Conservation (phyloP, 1,139 yeast genomes). For the Taphrina populina region DNA sequence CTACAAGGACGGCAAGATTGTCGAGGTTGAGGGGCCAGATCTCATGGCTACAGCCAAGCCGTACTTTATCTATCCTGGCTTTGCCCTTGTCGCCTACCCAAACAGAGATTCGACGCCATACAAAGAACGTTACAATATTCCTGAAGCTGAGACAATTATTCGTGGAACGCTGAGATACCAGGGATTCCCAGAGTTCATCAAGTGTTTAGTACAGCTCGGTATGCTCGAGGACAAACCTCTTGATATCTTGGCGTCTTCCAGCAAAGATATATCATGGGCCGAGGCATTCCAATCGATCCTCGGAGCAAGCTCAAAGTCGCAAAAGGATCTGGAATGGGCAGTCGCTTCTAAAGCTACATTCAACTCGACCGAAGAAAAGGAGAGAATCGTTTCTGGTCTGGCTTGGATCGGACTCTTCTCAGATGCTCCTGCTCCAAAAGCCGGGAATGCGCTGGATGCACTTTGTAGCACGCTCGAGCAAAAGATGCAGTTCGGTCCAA, state of each 20-base stretch:
- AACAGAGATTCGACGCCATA: conserved; percentile 96
- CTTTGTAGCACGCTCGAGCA: conserved; percentile 94
- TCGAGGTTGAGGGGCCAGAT: conserved; percentile 77
- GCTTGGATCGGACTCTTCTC: conserved; percentile 93
- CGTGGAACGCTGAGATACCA: conserved; percentile 97
- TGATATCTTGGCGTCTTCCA: conserved; percentile 55
- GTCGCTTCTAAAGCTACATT: conserved; percentile 77
- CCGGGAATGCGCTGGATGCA: conserved; percentile 93
- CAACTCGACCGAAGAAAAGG: conserved; percentile 77
- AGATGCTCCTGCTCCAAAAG: conserved; percentile 70
- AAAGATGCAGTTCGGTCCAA: conserved; percentile 92
- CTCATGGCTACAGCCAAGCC: conserved; percentile 95
- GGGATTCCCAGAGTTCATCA: conserved; percentile 97
- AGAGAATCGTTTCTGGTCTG: conserved; percentile 82
- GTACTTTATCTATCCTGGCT: conserved; percentile 93
- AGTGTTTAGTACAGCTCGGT: conserved; percentile 90
- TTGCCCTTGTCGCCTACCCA: conserved; percentile 91
- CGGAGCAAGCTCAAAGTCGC: conserved; percentile 68
- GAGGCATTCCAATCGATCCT: conserved; percentile 75
- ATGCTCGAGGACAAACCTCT: conserved; percentile 75
- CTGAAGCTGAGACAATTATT: conserved; percentile 94
- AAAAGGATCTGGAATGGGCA: conserved; percentile 70
- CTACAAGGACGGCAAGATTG: conserved; percentile 82
- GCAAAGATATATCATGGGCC: conserved; percentile 64
- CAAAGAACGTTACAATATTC: conserved; percentile 86